phyloP scores from a whole-genome alignment of 495 filamentous ascomycete species.

The Talaromyces nanjingensis region DNA sequence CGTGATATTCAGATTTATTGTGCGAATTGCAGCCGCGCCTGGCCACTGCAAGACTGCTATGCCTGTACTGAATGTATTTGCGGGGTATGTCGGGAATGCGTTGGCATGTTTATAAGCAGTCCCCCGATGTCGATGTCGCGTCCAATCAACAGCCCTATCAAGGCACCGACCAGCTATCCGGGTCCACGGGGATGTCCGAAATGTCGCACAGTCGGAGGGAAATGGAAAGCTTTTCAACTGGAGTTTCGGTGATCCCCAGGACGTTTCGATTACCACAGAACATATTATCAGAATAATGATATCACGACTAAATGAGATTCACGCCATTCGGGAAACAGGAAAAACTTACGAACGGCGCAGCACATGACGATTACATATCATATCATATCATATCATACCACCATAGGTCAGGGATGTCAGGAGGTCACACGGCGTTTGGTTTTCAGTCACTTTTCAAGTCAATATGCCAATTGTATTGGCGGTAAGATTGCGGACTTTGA shows the following conservation, averaged over 20 bases:
- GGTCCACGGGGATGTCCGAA: constrained; percentile 41
- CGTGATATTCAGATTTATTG: constrained; percentile 79
- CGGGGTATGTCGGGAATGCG: constrained; percentile 79
- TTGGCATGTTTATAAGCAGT: constrained; percentile 63
- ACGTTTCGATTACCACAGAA: background rate
- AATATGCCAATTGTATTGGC: background rate
- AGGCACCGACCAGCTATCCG: constrained; percentile 26
- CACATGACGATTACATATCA: background rate
- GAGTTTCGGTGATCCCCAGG: constrained; percentile 36
- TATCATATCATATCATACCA: background rate
- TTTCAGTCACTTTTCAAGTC: background rate
- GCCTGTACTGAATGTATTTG: constrained; percentile 94
- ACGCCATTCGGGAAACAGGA: background rate
- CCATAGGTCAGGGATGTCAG: background rate
- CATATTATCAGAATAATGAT: background rate
- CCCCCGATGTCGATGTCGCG: constrained; percentile 33
- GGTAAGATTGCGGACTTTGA: background rate
- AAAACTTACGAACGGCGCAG: background rate
- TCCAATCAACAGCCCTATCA: constrained; percentile 35
- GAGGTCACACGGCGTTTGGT: background rate
- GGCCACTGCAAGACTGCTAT: constrained; percentile 69
- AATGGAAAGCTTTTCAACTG: constrained; percentile 49
- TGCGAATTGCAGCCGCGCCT: constrained; percentile 68
- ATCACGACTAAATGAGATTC: background rate
- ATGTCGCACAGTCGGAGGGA: constrained; percentile 41